These are phyloP conservation scores for Vigna mungo DNA, from an alignment of 306 rosid species.

Conservation along the genomic window DNA sequence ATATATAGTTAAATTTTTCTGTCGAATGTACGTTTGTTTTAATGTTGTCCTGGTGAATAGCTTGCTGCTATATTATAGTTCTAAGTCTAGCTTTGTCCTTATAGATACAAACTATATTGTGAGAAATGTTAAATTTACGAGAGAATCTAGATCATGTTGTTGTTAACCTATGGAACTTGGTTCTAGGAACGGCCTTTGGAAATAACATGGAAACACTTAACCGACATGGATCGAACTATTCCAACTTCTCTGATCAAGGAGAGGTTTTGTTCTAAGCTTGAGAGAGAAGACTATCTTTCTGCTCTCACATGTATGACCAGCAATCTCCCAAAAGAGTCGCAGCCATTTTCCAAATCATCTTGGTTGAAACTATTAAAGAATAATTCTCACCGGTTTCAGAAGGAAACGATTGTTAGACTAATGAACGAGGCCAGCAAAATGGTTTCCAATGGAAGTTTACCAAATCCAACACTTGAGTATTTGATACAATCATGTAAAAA, in stretches of 20 bases:
- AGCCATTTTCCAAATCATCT: slow-evolving; percentile 65
- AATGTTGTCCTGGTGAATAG: slow-evolving; percentile 14
- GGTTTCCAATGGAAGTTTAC: slow-evolving; percentile 48
- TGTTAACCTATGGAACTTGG: slow-evolving; percentile 36
- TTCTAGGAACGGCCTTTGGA: slow-evolving; percentile 77
- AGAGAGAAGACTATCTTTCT: slow-evolving; percentile 57
- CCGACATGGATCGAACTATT: slow-evolving; percentile 54
- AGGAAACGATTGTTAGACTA: slow-evolving; percentile 57
- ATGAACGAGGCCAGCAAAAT: slow-evolving; percentile 54
- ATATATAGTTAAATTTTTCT: neutral
- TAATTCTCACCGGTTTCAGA: slow-evolving; percentile 60
- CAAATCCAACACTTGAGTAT: slow-evolving; percentile 55
- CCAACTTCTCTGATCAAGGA: slow-evolving; percentile 70
- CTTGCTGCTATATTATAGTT: slow-evolving; percentile 7
- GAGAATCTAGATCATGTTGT: slow-evolving; percentile 29
- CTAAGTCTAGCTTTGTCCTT: slow-evolving; percentile 9
- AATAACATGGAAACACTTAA: slow-evolving; percentile 77
- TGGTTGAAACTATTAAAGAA: slow-evolving; percentile 72
- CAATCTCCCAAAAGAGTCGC: slow-evolving; percentile 48
- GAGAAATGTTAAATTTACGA: slow-evolving; percentile 19
- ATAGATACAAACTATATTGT: neutral
- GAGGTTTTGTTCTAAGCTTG: slow-evolving; percentile 68
- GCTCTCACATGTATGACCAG: slow-evolving; percentile 64
- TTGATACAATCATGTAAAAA: slow-evolving; percentile 67
- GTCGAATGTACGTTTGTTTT: neutral